phyloP scores from a whole-genome alignment of 805 yeast genomes.

The Scheffersomyces amazonensis region DNA sequence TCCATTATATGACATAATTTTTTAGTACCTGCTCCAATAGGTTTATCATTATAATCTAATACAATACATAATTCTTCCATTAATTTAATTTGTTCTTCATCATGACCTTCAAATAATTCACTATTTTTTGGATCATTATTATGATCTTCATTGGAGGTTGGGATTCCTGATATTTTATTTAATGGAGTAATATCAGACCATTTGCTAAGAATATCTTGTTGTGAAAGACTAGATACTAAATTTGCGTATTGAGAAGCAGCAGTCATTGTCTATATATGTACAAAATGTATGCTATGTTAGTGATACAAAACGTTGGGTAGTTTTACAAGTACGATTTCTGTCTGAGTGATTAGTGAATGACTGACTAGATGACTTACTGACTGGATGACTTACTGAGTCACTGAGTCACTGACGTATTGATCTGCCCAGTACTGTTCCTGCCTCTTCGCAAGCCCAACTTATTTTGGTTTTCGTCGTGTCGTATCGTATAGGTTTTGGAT shows the following conservation, averaged over 20 bases:
- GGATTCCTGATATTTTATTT: conserved; percentile 56
- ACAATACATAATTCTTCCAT: conserved; percentile 98
- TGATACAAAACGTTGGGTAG: too few relatives aligned
- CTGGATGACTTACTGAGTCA: too few relatives aligned
- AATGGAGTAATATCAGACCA: conserved; percentile 73
- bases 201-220: conserved; percentile 47
- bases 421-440: too few relatives aligned
- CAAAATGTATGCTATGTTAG: too few relatives aligned
- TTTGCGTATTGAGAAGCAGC: conserved; percentile 12
- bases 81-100: conserved; percentile 87
- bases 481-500: too few relatives aligned
- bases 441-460: too few relatives aligned
- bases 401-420: too few relatives aligned
- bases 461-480: too few relatives aligned
- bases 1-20: conserved; percentile 86
- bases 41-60: conserved; percentile 79
- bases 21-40: conserved; percentile 92
- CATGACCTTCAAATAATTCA: conserved; percentile 77
- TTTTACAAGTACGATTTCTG: too few relatives aligned
- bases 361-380: too few relatives aligned
- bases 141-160: conserved; percentile 32
- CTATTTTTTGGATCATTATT: conserved; percentile 76
- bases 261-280: too few relatives aligned
- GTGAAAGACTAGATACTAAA: conserved; percentile 51
- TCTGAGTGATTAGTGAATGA: too few relatives aligned